These are phyloP conservation scores for Hyaloperonospora brassicae DNA, from an alignment of 352 stramenopile genomes.

Conservation along the genomic window DNA sequence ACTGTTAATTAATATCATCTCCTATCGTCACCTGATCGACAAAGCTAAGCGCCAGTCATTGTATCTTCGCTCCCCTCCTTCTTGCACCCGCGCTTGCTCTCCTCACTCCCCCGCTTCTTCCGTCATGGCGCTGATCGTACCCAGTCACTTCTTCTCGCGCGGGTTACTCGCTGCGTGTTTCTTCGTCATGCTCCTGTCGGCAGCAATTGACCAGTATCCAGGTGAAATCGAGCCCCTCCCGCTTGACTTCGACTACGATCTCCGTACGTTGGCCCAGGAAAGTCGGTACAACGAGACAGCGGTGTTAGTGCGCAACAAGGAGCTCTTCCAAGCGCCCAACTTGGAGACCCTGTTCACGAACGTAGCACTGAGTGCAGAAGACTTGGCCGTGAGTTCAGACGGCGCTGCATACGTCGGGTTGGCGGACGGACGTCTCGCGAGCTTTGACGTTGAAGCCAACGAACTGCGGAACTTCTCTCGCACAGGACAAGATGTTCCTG, in stretches of 20 bases:
- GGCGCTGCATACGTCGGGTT: constrained; percentile 40
- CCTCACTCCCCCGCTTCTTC: too few relatives aligned
- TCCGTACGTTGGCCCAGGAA: constrained; percentile 38
- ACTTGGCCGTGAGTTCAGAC: constrained; percentile 40
- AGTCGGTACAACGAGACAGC: constrained; percentile 23
- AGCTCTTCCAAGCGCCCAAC: constrained; percentile 19
- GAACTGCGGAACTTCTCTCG: constrained; percentile 41
- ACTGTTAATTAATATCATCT: too few relatives aligned
- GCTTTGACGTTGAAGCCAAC: constrained; percentile 23
- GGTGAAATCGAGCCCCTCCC: constrained; percentile 31
- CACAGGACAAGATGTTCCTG: constrained; percentile 29
- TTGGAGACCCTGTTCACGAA: constrained; percentile 32
- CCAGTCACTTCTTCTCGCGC: constrained; percentile 33
- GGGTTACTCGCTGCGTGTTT: constrained; percentile 41
- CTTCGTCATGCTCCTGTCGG: constrained; percentile 46
- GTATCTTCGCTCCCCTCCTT: too few relatives aligned
- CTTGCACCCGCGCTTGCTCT: too few relatives aligned
- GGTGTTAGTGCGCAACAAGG: constrained; percentile 13
- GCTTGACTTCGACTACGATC: constrained; percentile 26
- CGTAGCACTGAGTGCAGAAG: constrained; percentile 35
- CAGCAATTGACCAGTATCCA: constrained; percentile 39
- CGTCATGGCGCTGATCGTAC: too few relatives aligned
- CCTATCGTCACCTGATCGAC: too few relatives aligned
- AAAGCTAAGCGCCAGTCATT: too few relatives aligned
- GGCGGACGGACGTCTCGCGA: constrained; percentile 45